phyloP scores from a whole-genome alignment of 2,329 filamentous ascomycete species.

The Purpureocillium takamizusanense region DNA sequence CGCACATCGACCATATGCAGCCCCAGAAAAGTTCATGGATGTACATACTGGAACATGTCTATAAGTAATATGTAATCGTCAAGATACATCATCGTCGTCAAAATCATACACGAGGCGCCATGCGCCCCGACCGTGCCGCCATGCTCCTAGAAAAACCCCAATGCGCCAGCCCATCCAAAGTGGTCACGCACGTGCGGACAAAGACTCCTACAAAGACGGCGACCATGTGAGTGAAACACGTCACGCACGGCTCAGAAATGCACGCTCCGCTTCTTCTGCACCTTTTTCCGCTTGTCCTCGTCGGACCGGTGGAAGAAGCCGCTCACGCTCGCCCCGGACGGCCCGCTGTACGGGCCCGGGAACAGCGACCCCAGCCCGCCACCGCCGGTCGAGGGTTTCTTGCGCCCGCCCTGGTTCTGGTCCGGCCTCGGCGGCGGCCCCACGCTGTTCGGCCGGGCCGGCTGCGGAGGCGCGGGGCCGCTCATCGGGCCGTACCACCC shows the following conservation, averaged over 20 bases:
- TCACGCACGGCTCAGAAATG: slow-evolving; percentile 27
- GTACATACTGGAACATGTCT: no score
- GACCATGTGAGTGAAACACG: no score
- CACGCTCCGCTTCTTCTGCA: slow-evolving; percentile 38
- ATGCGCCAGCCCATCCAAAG: no score
- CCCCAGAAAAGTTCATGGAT: slow-evolving; percentile 2
- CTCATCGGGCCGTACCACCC: slow-evolving; percentile 8
- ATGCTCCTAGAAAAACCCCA: no score
- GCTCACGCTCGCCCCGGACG: slow-evolving; percentile 34
- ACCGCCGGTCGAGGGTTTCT: slow-evolving; percentile 16
- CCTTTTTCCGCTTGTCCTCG: slow-evolving; percentile 30
- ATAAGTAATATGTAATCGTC: no score
- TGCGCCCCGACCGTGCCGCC: no score
- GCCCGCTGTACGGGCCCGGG: slow-evolving; percentile 22
- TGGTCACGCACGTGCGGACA: no score
- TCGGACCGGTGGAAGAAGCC: slow-evolving; percentile 30
- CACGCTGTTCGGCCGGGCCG: slow-evolving; percentile 38
- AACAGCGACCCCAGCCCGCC: slow-evolving; percentile 20
- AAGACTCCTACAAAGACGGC: no score
- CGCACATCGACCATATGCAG: not conserved
- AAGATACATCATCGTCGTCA: not conserved
- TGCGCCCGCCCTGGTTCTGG: slow-evolving; percentile 6
- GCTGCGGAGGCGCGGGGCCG: slow-evolving; percentile 21
- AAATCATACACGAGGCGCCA: no score
- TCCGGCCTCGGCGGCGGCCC: slow-evolving; percentile 23